These are phyloP conservation scores for Endothia cerciana DNA, from an alignment of 2,329 filamentous ascomycete species.

Conservation along the genomic window DNA sequence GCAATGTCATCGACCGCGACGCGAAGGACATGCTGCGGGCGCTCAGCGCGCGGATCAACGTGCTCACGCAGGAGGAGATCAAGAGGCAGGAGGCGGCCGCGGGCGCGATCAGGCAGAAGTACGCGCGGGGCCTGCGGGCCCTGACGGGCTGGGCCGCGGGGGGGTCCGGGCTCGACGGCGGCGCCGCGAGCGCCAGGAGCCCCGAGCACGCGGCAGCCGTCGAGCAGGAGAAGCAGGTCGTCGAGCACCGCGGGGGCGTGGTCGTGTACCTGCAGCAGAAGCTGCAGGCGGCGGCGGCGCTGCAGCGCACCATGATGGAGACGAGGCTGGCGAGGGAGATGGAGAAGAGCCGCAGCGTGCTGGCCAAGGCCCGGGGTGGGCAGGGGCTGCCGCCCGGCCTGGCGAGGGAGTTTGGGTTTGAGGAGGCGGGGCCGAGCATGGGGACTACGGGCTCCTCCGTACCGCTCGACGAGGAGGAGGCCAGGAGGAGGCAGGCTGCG, in stretches of 20 bases:
- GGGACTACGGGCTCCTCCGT: slow-evolving; percentile 17
- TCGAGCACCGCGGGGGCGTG: slow-evolving; percentile 77
- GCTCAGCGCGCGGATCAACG: slow-evolving; percentile 79
- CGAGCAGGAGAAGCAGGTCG: slow-evolving; percentile 66
- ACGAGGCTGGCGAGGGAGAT: slow-evolving; percentile 80
- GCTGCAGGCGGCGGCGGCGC: slow-evolving; percentile 74
- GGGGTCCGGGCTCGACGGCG: slow-evolving; percentile 49
- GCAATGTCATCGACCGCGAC: slow-evolving; percentile 84
- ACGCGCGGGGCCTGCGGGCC: slow-evolving; percentile 64
- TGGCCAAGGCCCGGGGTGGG: slow-evolving; percentile 67
- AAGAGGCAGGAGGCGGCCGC: slow-evolving; percentile 77
- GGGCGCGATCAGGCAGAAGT: slow-evolving; percentile 72
- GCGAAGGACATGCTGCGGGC: slow-evolving; percentile 85
- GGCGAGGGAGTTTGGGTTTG: slow-evolving; percentile 30
- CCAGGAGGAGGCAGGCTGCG: slow-evolving; percentile 33
- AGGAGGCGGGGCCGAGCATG: background rate
- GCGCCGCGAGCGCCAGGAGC: slow-evolving; percentile 52
- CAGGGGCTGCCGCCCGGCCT: slow-evolving; percentile 32
- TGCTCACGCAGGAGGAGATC: slow-evolving; percentile 80
- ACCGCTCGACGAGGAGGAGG: slow-evolving; percentile 30
- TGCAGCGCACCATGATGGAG: slow-evolving; percentile 93
- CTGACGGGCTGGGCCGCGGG: slow-evolving; percentile 71
- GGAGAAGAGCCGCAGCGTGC: slow-evolving; percentile 85
- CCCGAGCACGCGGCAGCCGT: slow-evolving; percentile 75
- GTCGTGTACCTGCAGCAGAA: slow-evolving; percentile 79